These are phyloP conservation scores for Monilinia aucupariae DNA, from an alignment of 2,329 filamentous ascomycete genomes.

Conservation along the genomic window DNA sequence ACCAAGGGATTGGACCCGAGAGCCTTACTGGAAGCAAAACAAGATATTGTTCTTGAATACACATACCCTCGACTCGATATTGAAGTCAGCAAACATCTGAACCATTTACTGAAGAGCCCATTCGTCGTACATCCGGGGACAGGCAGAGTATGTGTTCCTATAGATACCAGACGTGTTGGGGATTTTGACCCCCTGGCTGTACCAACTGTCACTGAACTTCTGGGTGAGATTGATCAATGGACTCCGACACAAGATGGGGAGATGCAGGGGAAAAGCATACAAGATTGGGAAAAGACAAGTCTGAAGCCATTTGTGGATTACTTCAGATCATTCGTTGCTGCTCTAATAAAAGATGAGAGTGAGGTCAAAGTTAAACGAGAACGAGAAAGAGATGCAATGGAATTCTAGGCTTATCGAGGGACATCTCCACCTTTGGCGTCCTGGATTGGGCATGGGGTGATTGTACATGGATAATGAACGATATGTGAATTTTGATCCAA, in stretches of 20 bases:
- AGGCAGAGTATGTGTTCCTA: slow-evolving; percentile 90
- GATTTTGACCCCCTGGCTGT: slow-evolving; percentile 82
- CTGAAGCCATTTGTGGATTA: slow-evolving; percentile 88
- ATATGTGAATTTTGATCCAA: slow-evolving; percentile 6
- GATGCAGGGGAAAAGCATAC: slow-evolving; percentile 46
- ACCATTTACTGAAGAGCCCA: slow-evolving; percentile 94
- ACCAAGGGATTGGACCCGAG: slow-evolving; percentile 66
- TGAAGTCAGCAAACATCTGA: slow-evolving; percentile 94
- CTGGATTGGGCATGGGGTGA: not conserved
- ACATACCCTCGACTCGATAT: slow-evolving; percentile 96
- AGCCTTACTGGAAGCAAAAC: slow-evolving; percentile 79
- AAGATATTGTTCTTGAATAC: slow-evolving; percentile 94
- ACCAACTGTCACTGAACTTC: slow-evolving; percentile 78
- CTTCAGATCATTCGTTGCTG: slow-evolving; percentile 76
- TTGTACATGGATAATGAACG: not conserved
- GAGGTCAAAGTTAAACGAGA: slow-evolving; percentile 47
- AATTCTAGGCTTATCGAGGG: slow-evolving; percentile 45
- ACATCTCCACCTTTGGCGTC: not conserved
- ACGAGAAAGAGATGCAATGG: slow-evolving; percentile 51
- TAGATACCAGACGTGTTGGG: slow-evolving; percentile 68
- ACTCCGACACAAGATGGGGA: slow-evolving; percentile 44
- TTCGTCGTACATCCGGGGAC: slow-evolving; percentile 96
- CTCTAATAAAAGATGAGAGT: slow-evolving; percentile 70
- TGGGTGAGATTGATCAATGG: slow-evolving; percentile 84
- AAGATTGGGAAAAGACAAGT: slow-evolving; percentile 96